Evolutionary conservation across 306 rosid species (phyloP), one percentile per base, ranked within the genome.

Genomic region (Gastrolobium bilobum): DNA sequence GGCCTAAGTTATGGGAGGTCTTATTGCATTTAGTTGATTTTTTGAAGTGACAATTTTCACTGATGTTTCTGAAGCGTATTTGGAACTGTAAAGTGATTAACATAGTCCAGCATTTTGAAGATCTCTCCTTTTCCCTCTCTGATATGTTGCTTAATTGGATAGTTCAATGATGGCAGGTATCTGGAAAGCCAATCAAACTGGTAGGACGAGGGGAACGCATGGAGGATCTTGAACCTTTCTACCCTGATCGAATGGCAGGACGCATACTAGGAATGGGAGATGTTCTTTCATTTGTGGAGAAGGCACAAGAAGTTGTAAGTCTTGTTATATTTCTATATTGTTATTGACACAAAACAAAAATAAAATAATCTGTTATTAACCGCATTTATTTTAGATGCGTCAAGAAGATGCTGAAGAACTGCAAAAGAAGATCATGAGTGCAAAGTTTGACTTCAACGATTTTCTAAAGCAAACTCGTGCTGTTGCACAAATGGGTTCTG

Each of bases 211-310:
- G 99, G 80, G 99, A 95, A 82, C 93, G 97, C 70, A 95, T 95
- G 91, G 99, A 95, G 63, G 99, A 95, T 87, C 99, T 95, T 64
- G 99, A 95, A 81, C 99, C 97, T 68, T 95, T 95, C 86, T 95
- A 95, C 81, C 99, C 99, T 0, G 97, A 95, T 48, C 92, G 99
- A 73, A 95, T 93, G 99, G 99, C 99, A 4, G 99, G 99, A 77
- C 93, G 99, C 9, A 90, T 95, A 83, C 83, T 95, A 68, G 99
- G 99, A 84, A 95, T 95, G 99, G 98, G 99, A 79, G 99, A 95
- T 68, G 96, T 95, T 79, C 96, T 95, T 52, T 95, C 99, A 59
- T 95, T 95, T 83, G 99, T 95, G 26, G 99, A 95, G 87, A 95
- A 92, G 87, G 99, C 99, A 7, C 96, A 93, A 83, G 94, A 95